These are phyloP conservation scores for Saccharomycopsis selenospora DNA, from an alignment of 805 yeast genomes.

Conservation along the genomic window DNA sequence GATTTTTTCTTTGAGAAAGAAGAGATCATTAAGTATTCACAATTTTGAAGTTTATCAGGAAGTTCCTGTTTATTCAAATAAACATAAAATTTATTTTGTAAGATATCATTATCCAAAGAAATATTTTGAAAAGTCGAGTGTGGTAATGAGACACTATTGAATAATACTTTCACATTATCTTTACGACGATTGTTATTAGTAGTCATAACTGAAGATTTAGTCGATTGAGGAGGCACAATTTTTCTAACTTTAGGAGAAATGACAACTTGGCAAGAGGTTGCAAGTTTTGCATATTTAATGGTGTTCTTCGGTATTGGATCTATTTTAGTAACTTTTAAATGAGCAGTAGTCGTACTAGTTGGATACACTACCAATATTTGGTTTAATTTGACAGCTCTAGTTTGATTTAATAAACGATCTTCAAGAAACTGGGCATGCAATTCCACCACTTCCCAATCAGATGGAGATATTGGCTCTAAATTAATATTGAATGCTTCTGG, in stretches of 20 bases:
- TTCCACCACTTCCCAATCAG: constrained; percentile 91
- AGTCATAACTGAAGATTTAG: constrained; percentile 8
- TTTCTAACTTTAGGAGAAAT: constrained; percentile 62
- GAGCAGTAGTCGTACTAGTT: constrained; percentile 51
- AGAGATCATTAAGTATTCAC: not conserved
- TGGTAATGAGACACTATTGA: constrained; percentile 52
- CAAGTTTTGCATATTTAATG: constrained; percentile 40
- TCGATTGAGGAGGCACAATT: constrained; percentile 26
- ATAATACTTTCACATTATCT: constrained; percentile 31
- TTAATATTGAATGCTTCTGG: constrained; percentile 55
- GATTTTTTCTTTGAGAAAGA: not conserved
- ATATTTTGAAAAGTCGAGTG: constrained; percentile 31
- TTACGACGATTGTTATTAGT: constrained; percentile 19
- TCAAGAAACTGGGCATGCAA: constrained; percentile 73
- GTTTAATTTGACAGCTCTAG: constrained; percentile 59
- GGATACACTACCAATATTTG: constrained; percentile 67
- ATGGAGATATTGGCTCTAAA: constrained; percentile 66
- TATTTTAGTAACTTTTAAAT: constrained; percentile 44
- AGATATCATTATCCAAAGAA: not conserved
- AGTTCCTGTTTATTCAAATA: not conserved
- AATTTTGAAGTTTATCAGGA: not conserved
- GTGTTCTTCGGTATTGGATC: constrained; percentile 31
- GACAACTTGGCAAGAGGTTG: constrained; percentile 60
- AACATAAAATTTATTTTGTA: not conserved
- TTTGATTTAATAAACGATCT: constrained; percentile 65